Percentiles rank a stretch among this genome's conserved stretches.
phyloP scores from a whole-genome alignment of 139 green algal species.

The Tetraselmis striata region DNA sequence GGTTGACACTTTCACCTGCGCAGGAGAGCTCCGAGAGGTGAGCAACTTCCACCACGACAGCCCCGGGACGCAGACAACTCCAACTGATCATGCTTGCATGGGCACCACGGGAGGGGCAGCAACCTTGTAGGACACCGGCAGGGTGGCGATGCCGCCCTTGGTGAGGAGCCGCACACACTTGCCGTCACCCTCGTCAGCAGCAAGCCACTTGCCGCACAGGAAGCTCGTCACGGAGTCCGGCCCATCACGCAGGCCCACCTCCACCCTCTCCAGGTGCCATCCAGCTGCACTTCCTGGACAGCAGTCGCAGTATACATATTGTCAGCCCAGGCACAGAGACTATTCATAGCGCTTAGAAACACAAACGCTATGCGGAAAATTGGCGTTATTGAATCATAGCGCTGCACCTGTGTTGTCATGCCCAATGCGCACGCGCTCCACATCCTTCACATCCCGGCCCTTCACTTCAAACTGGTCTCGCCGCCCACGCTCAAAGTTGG shows the following conservation, averaged over 20 bases:
- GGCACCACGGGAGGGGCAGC: background rate
- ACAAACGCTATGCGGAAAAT: too few species aligned
- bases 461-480: constrained; percentile 45
- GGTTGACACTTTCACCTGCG: constrained; percentile 16
- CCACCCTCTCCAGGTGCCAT: background rate
- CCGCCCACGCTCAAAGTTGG: constrained; percentile 40
- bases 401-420: constrained; percentile 32
- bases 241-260: background rate
- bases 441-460: constrained; percentile 29
- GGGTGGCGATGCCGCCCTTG: background rate
- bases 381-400: too few species aligned
- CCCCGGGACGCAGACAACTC: too few species aligned
- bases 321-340: too few species aligned
- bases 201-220: background rate
- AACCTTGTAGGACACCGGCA: background rate
- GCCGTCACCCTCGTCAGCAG: background rate
- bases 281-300: background rate
- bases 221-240: background rate
- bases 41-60: too few species aligned
- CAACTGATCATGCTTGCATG: too few species aligned
- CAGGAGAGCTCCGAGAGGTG: too few species aligned
- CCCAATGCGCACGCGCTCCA: constrained; percentile 29
- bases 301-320: too few species aligned
- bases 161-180: background rate
- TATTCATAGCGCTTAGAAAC: too few species aligned